Percentiles rank a stretch among this genome's conserved stretches.
Conservation (phyloP, 1,284 basidiomycete species). For the Sphagnurus paluster region DNA sequence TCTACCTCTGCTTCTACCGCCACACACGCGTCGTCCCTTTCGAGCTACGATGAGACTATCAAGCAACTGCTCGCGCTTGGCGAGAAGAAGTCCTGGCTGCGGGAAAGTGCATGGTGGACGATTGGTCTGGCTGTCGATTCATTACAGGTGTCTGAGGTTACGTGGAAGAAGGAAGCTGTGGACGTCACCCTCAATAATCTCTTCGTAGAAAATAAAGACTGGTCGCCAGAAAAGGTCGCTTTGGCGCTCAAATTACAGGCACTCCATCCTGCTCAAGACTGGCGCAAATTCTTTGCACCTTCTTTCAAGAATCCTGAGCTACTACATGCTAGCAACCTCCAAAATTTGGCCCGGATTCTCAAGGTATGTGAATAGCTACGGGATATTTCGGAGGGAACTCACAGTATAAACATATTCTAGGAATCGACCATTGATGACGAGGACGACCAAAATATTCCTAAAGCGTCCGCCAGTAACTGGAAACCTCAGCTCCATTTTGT, state of each 20-base stretch:
- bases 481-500: conserved; percentile 92
- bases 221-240: conserved; percentile 90
- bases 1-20: conserved; percentile 53
- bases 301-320: conserved; percentile 76
- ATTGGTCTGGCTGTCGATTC: conserved; percentile 65
- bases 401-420: conserved; percentile 31
- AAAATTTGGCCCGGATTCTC: conserved; percentile 74
- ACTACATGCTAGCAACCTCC: conserved; percentile 71
- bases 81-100: conserved; percentile 87
- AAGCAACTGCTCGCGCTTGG: conserved; percentile 70
- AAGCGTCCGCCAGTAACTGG: conserved; percentile 67
- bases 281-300: conserved; percentile 69
- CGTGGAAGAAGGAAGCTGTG: conserved; percentile 76
- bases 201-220: conserved; percentile 57
- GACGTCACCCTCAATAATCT: conserved; percentile 51
- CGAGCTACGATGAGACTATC: conserved; percentile 66
- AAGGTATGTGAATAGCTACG: conserved; percentile 50
- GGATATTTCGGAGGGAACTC: conserved; percentile 5
- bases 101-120: conserved; percentile 91
- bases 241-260: conserved; percentile 73
- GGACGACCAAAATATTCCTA: conserved; percentile 42
- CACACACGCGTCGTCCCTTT: conserved; percentile 53
- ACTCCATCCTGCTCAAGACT: conserved; percentile 60
- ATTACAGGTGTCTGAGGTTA: conserved; percentile 54
- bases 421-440: conserved; percentile 62